Evolutionary conservation across 768 basidiomycete species (phyloP), one percentile per base, ranked within the genome.

Genomic region (Cystobasidium onofrii): DNA sequence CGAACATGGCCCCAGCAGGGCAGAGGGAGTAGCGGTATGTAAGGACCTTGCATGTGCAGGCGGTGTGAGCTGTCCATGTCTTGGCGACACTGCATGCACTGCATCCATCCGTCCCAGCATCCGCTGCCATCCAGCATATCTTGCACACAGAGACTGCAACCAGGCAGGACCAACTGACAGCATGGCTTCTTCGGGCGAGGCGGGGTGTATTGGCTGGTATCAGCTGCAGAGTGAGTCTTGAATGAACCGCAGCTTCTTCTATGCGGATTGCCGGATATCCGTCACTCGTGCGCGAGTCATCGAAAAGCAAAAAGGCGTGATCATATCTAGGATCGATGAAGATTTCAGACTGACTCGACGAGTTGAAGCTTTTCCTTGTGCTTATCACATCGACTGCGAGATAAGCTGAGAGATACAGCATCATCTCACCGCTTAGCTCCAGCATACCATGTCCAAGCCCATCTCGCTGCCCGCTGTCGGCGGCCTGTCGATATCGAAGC

Each of bases 401-500:
- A 3, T 20, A 50, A 20, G 4, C 46, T 50, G 46, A 20, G 46
- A 20, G 7, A 39, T 50, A 50, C 46, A 50, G 46, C 46, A 50
- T 33, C 9, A 61, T 39, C 39, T 39, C 6, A 15, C 15, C 39
- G n/a, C 39, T 6, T 10, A 63, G 25, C 9, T 20, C 61, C 7
- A 39, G 7, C 20, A 23, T 6, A 52, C 25, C 50, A 71, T 71
- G 69, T 41, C 69, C 27, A 15, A 36, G 17, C 69, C 69, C 69
- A 71, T 71, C 55, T 71, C 69, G 52, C 69, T 71, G 55, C 69
- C 69, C 7, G 61, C 33, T 31, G 34, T 71, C 20, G 69, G 54
- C 50, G 44, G 44, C 29, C 50, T 71, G 27, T 55, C 31, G 29
- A 15, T 70, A 4, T 33, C 18, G 39, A 31, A 36, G 50, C 43